Base-by-base conservation (phyloP, 345 rosid species). In the Eucalyptus pauciflora region DNA sequence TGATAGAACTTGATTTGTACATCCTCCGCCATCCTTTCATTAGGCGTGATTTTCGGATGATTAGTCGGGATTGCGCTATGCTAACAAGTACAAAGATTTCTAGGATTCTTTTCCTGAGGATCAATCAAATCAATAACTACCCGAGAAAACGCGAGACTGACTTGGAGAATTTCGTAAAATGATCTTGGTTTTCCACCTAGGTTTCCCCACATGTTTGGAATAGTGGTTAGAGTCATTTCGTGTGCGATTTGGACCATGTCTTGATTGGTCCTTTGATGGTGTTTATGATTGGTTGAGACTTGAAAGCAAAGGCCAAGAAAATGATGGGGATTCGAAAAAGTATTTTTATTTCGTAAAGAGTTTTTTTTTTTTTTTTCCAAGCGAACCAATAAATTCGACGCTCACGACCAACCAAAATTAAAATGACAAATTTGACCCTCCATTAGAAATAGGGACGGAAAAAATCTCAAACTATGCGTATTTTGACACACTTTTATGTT, bases 361-460 rank as follows among this genome's bases (percentile, higher is more conserved):
- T 10, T 17, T 17, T 9, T 10, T 10, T 33, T 10, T 10, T 33
- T 33, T 33, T 10, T 5, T 31, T 2, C 4, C 2, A 1, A 76
- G 8, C 83, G 3, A 10, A 33, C 24, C 20, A 33, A 69, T 13
- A 69, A 67, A 67, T 67, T 31, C 16, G 22, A 31, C 20, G 3
- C 41, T 15, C 6, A 3, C 6, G 41, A 31, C 41, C 79, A n/a
- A 14, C 41, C 20, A 31, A 31, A 16, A 15, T 7, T 15, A n/a
- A 27, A 67, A 31, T n/a, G 10, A 67, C 25, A 33, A 18, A 76
- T 41, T 37, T 76, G 27, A 37, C 83, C 29, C 8, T 76, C 83
- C 25, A 37, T 20, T 12, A 3, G 4, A 9, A 43, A 37, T 37
- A 17, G 29, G 29, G 29, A 56, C 2, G 3, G 13, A 22, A 56